These are phyloP conservation scores for Agaricus subrufescens DNA, from an alignment of 768 basidiomycete genomes.

Conservation along the genomic window DNA sequence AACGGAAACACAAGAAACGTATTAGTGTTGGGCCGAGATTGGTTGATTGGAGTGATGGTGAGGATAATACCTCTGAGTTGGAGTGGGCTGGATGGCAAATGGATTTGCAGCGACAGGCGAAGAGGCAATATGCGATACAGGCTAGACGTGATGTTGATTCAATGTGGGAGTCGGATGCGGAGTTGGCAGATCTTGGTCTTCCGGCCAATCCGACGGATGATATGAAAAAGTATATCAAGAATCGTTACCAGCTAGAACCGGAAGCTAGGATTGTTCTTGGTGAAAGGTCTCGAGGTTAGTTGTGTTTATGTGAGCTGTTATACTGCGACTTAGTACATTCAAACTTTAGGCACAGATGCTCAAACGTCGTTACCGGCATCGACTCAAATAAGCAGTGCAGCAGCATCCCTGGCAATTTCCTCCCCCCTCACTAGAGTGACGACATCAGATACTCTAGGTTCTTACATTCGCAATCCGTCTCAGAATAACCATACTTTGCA, in stretches of 20 bases:
- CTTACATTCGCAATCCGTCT: constrained; percentile 5
- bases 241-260: constrained; percentile 7
- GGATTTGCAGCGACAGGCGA: constrained; percentile 39
- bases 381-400: not conserved
- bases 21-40: not conserved
- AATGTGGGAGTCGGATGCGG: not conserved
- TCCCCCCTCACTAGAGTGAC: not conserved
- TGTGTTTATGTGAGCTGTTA: too few relatives aligned
- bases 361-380: not conserved
- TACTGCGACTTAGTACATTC: too few relatives aligned
- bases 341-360: not conserved
- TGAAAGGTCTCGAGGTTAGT: not conserved
- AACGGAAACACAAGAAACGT: too few relatives aligned
- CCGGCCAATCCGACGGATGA: constrained; percentile 12
- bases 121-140: constrained; percentile 13
- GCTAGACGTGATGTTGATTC: constrained; percentile 14
- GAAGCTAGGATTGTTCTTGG: not conserved
- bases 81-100: constrained; percentile 70
- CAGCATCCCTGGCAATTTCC: not conserved
- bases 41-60: constrained; percentile 28
- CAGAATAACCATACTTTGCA: constrained; percentile 4
- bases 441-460: constrained; percentile 7
- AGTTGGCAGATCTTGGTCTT: constrained; percentile 4
- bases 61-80: constrained; percentile 44
- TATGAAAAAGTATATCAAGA: constrained; percentile 12